phyloP scores from a whole-genome alignment of 129 eudicot genomes.

The Lactuca sativa region DNA sequence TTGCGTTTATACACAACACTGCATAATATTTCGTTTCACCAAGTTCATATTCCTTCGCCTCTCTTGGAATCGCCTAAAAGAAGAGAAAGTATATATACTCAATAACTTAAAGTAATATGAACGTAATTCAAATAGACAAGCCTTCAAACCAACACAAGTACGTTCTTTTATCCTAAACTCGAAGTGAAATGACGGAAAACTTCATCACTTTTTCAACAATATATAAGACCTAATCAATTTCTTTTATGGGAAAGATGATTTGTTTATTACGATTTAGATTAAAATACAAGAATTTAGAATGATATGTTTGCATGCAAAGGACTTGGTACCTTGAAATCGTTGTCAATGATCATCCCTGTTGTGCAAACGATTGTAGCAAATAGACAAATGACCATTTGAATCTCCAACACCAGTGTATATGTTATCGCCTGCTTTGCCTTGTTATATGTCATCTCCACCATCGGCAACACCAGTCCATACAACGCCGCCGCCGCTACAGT shows the following conservation, averaged over 20 bases:
- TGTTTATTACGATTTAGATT: background rate
- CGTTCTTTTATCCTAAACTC: background rate
- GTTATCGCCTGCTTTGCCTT: conserved; percentile 40
- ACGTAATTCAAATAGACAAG: background rate
- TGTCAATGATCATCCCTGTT: conserved; percentile 38
- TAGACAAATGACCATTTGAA: conserved; percentile 40
- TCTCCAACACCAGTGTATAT: conserved; percentile 49
- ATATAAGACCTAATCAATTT: background rate
- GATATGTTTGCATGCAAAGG: background rate
- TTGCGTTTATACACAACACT: conserved; percentile 31
- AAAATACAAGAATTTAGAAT: too few species aligned
- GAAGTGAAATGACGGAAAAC: background rate
- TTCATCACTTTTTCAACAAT: background rate
- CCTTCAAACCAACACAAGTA: background rate
- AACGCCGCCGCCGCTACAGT: conserved; percentile 34
- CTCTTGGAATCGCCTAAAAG: conserved; percentile 42
- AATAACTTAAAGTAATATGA: too few species aligned
- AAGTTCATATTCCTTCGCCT: conserved; percentile 31
- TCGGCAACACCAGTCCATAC: conserved; percentile 37
- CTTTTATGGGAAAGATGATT: background rate
- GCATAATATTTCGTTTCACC: conserved; percentile 35
- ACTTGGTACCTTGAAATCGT: conserved; percentile 39
- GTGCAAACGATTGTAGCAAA: conserved; percentile 39
- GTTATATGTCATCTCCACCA: conserved; percentile 38
- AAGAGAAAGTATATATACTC: background rate